Conservation (phyloP, 192 early-diverging fungal genomes). For the Blastocladiella britannica region DNA sequence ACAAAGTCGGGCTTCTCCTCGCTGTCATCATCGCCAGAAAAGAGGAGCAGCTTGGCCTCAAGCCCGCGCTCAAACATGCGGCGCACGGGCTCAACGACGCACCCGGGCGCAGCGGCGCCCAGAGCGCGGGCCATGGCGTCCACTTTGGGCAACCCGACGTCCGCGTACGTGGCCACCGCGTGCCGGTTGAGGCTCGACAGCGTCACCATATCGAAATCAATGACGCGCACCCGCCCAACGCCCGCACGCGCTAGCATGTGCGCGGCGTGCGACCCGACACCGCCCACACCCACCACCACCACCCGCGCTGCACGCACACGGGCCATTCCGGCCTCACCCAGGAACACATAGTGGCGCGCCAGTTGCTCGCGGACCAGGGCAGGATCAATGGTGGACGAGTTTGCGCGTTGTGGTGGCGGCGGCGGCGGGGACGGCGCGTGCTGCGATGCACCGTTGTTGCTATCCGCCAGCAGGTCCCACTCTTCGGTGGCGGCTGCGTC, state of each 20-base stretch:
- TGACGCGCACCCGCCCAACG: conserved; percentile 61
- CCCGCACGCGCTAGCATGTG: conserved; percentile 80
- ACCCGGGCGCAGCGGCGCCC: conserved; percentile 53
- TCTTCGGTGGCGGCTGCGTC: no score
- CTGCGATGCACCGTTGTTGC: no score
- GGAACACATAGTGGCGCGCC: conserved; percentile 63
- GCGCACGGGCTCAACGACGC: conserved; percentile 49
- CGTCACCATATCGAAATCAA: conserved; percentile 97
- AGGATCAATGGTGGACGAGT: conserved; percentile 23
- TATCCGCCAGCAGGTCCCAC: no score
- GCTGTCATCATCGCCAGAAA: no score
- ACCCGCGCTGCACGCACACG: conserved; percentile 64
- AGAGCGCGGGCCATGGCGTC: conserved; percentile 50
- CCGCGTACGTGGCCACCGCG: conserved; percentile 70
- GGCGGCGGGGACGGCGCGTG: not conserved
- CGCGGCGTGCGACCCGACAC: conserved; percentile 79
- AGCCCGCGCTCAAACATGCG: conserved; percentile 50
- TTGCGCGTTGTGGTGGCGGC: not conserved
- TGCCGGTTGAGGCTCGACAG: conserved; percentile 85
- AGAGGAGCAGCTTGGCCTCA: conserved; percentile 41
- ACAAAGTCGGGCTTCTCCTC: conserved; percentile 51
- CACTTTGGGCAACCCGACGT: conserved; percentile 78
- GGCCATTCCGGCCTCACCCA: conserved; percentile 60
- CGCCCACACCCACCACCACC: conserved; percentile 84
- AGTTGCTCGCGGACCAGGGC: conserved; percentile 66